A percentile compares a stretch with the other conserved stretches of the same genome.
Conservation (phyloP, 1,284 basidiomycete genomes). For the Leccinum solheimii region DNA sequence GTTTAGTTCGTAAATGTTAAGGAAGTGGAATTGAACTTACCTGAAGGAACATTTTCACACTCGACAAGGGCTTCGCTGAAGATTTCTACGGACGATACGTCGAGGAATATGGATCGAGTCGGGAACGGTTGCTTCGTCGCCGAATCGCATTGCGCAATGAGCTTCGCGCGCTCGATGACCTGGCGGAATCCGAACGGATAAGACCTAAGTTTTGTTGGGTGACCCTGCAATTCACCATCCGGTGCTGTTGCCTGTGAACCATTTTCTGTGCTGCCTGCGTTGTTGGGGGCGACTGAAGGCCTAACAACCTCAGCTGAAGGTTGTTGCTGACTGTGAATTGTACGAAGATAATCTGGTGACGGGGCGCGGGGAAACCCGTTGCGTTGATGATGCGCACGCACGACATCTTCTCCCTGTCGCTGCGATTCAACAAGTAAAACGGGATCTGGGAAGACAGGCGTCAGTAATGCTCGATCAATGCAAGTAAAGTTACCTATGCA, state of each 20-base stretch:
- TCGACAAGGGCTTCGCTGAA: neutral
- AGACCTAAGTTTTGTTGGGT: neutral
- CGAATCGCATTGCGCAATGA: neutral
- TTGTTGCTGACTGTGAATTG: too few relatives aligned
- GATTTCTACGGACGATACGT: neutral
- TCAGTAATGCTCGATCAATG: neutral
- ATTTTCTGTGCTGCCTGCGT: too few relatives aligned
- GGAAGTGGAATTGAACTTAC: neutral
- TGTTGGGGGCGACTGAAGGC: too few relatives aligned
- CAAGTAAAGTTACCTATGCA: neutral
- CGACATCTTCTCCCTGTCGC: neutral
- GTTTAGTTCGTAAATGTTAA: neutral
- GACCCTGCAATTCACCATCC: neutral
- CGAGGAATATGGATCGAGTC: neutral
- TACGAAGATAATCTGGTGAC: neutral
- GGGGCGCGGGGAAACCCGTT: neutral
- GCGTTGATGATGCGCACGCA: neutral
- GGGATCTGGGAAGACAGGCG: neutral
- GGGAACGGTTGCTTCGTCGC: neutral
- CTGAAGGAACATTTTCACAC: neutral
- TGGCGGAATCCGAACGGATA: neutral
- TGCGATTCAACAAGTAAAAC: neutral
- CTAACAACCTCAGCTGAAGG: too few relatives aligned
- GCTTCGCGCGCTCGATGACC: neutral
- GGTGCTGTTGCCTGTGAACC: neutral